These are phyloP conservation scores for Raphanus hybrid DNA, from an alignment of 441 rosid genomes.

Conservation along the genomic window DNA sequence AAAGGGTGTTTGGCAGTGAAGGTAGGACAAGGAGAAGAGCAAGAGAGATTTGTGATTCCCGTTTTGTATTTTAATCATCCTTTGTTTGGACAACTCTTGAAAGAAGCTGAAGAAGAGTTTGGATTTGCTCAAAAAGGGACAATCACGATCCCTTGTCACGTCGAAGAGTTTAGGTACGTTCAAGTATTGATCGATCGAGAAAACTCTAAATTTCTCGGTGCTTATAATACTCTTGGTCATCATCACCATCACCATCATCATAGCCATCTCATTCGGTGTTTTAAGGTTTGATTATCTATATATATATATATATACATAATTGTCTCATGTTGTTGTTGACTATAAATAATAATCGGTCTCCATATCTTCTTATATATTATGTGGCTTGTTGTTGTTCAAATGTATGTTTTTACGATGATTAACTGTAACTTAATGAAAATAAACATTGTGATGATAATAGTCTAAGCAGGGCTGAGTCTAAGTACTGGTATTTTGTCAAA, in stretches of 20 bases:
- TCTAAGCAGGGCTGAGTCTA: background rate
- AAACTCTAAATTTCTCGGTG: constrained; percentile 39
- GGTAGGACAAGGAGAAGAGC: constrained; percentile 80
- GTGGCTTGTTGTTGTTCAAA: background rate
- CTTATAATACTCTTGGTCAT: constrained; percentile 19
- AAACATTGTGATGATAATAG: constrained; percentile 1
- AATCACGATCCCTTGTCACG: constrained; percentile 93
- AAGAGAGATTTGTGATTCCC: constrained; percentile 84
- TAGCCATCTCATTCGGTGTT: constrained; percentile 58
- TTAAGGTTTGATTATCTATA: constrained; percentile 54
- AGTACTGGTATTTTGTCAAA: background rate
- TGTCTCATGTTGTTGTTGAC: background rate
- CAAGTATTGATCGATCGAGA: constrained; percentile 72
- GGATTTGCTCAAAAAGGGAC: constrained; percentile 93
- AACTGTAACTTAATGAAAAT: constrained; percentile 7
- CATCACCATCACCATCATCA: constrained; percentile 48
- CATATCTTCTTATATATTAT: background rate
- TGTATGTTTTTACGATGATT: background rate
- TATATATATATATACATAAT: background rate
- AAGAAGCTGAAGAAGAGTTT: constrained; percentile 88
- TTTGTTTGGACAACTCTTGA: constrained; percentile 69
- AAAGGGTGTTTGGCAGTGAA: constrained; percentile 89
- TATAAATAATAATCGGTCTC: constrained; percentile 7
- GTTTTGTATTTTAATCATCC: constrained; percentile 90
- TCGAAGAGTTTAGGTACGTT: constrained; percentile 79